phyloP scores from a whole-genome alignment of 1,284 basidiomycete genomes.

The Melampsora occidentalis region DNA sequence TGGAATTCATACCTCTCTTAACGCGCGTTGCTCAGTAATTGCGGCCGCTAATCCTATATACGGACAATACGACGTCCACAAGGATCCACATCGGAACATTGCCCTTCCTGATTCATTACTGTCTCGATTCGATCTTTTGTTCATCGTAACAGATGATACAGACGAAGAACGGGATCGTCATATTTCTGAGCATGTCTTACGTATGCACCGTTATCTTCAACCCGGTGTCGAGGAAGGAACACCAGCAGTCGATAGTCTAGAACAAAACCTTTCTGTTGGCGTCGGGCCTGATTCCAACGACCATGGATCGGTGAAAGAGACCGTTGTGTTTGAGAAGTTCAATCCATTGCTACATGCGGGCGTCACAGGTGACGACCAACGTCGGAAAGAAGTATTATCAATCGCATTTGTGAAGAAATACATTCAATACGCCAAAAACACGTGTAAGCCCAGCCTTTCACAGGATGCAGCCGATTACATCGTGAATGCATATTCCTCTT shows the following conservation, averaged over 20 bases:
- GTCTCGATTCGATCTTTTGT: slow-evolving; percentile 97
- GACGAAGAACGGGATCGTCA: slow-evolving; percentile 88
- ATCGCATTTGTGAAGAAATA: slow-evolving; percentile 98
- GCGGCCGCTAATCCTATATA: slow-evolving; percentile 99
- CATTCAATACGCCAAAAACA: slow-evolving; percentile 93
- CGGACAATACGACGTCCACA: slow-evolving; percentile 99
- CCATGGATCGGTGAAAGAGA: slow-evolving; percentile 62
- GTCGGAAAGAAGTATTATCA: slow-evolving; percentile 77
- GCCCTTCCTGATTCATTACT: slow-evolving; percentile 95
- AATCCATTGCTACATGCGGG: slow-evolving; percentile 93
- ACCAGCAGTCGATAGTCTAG: slow-evolving; percentile 80
- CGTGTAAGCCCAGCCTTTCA: slow-evolving; percentile 77
- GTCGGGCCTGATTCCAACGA: slow-evolving; percentile 56
- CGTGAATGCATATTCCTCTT: slow-evolving; percentile 82
- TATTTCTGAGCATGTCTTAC: slow-evolving; percentile 95
- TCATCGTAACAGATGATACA: slow-evolving; percentile 96
- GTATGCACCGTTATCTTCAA: slow-evolving; percentile 94
- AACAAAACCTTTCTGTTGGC: slow-evolving; percentile 82
- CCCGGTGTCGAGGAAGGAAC: slow-evolving; percentile 89
- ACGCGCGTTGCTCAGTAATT: slow-evolving; percentile 94
- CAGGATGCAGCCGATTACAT: slow-evolving; percentile 94
- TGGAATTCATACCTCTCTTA: slow-evolving; percentile 96
- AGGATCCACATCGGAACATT: slow-evolving; percentile 98
- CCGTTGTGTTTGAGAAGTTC: slow-evolving; percentile 89
- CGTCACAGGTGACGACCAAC: slow-evolving; percentile 60